Base-by-base conservation (phyloP, 2,329 filamentous ascomycete genomes). In the Arthrinium puccinioides region DNA sequence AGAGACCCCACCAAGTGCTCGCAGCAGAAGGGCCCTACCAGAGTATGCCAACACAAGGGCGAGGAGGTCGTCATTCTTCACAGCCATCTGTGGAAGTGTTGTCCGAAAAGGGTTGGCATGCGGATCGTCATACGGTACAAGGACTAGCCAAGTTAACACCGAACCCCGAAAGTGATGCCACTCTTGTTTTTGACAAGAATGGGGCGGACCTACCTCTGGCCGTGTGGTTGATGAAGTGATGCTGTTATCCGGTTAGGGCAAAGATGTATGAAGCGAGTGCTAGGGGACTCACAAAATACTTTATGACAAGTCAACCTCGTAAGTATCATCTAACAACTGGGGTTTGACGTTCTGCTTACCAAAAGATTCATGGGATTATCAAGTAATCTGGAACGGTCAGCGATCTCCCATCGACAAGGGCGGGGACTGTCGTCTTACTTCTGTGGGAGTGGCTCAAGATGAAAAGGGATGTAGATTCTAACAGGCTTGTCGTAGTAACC, bases 361-460 rank as follows among this genome's bases (percentile, higher is more conserved):
- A 92, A 69, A 43, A 92, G 59, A 51, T 92, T 90, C 76, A 90
- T 90, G 1, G 79, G 82, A 48, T 87, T 89, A 25, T 82, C 74
- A 29, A 74, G 60, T 21, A 88, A 63, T 9, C 73, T 62, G 4
- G 62, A 50, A 20, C 10, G 14, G 26, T 15, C 10, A 14, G 24
- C 26, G 7, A 21, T 27, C 24, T 20, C 20, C 15, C 32, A 28
- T 35, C 7, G 69, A 70, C 39, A 70, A 75, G 67, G 26, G n/a
- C 6, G 32, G n/a, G 13, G 18, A 18, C 9, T n/a, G 9, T n/a
- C 5, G n/a, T 5, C 57, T 51, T 45, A 63, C 57, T 66, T 69
- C 9, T 50, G 44, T 5, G 70, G 70, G 28, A 76, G 54, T 4
- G 67, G 67, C 36, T 70, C 66, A 9, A 74, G 55, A n/a, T 57